Conservation (phyloP, 2,329 filamentous ascomycete genomes). For the Lasiodiplodia hormozganensis region DNA sequence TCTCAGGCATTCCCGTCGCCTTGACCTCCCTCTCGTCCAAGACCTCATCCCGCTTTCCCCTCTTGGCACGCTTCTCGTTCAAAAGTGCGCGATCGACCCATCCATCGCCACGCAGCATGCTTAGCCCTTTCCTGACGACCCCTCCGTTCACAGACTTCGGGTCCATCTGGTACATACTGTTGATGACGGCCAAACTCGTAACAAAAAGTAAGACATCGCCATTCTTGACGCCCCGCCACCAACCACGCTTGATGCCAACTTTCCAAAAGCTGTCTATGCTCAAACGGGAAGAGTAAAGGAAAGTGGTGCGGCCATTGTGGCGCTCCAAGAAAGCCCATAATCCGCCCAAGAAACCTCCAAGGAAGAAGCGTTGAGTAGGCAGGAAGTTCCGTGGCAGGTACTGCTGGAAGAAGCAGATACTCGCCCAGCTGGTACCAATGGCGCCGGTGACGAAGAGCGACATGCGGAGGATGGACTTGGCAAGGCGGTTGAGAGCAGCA, state of each 20-base stretch:
- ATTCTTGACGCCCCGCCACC: slow-evolving; percentile 83
- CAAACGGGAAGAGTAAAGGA: slow-evolving; percentile 79
- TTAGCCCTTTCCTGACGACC: slow-evolving; percentile 73
- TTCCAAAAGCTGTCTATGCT: slow-evolving; percentile 89
- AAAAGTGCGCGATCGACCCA: slow-evolving; percentile 67
- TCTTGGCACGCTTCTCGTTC: slow-evolving; percentile 28
- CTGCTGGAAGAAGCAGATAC: slow-evolving; percentile 86
- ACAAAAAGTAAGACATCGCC: slow-evolving; percentile 89
- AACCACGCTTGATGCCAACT: slow-evolving; percentile 86
- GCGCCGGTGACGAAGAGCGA: slow-evolving; percentile 80
- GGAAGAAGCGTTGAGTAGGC: slow-evolving; percentile 85
- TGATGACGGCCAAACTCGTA: slow-evolving; percentile 76
- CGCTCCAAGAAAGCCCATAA: slow-evolving; percentile 83
- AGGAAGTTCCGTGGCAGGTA: slow-evolving; percentile 77
- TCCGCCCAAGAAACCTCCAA: slow-evolving; percentile 85
- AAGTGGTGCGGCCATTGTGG: slow-evolving; percentile 65
- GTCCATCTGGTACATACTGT: slow-evolving; percentile 76
- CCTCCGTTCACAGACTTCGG: slow-evolving; percentile 71
- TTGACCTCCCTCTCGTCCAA: slow-evolving; percentile 23
- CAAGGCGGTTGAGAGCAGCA: slow-evolving; percentile 68
- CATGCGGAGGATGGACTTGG: slow-evolving; percentile 74
- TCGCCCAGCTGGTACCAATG: slow-evolving; percentile 87
- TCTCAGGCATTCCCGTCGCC: slow-evolving; percentile 17
- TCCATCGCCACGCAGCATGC: slow-evolving; percentile 77
- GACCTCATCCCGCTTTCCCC: slow-evolving; percentile 29